Evolutionary conservation across 805 yeast species (phyloP).

Genomic region (Metschnikowia dekortorum): DNA sequence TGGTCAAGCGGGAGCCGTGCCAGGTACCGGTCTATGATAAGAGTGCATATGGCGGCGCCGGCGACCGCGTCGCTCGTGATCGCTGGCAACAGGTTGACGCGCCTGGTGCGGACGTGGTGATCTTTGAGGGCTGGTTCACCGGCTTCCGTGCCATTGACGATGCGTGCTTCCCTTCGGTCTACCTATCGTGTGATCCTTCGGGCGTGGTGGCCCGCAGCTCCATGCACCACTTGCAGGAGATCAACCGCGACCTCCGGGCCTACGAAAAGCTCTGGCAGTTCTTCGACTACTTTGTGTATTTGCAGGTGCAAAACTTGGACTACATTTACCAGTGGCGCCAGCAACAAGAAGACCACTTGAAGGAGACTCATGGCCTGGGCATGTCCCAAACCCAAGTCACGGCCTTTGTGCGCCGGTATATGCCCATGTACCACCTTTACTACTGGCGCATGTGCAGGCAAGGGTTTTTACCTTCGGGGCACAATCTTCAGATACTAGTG

Average conservation of each 20-base stretch:
- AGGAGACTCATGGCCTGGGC: constrained; percentile 55
- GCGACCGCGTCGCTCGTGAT: constrained; percentile 56
- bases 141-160: constrained; percentile 51
- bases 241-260: constrained; percentile 49
- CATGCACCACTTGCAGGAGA: constrained; percentile 26
- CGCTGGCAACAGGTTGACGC: constrained; percentile 33
- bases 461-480: constrained; percentile 11
- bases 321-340: constrained; percentile 77
- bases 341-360: constrained; percentile 67
- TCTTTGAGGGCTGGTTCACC: constrained; percentile 93
- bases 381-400: constrained; percentile 74
- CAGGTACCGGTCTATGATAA: constrained; percentile 75
- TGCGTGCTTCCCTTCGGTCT: constrained; percentile 18
- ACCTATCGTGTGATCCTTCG: constrained; percentile 18
- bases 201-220: constrained; percentile 19
- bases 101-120: constrained; percentile 53
- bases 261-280: constrained; percentile 55
- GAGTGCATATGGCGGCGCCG: constrained; percentile 63
- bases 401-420: constrained; percentile 72
- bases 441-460: constrained; percentile 40
- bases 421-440: constrained; percentile 79
- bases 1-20: constrained; percentile 21
- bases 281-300: constrained; percentile 58
- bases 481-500: constrained; percentile 16
- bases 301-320: constrained; percentile 54